Base-by-base conservation (phyloP, 768 basidiomycete species). In the Cantharellus anzutake region DNA sequence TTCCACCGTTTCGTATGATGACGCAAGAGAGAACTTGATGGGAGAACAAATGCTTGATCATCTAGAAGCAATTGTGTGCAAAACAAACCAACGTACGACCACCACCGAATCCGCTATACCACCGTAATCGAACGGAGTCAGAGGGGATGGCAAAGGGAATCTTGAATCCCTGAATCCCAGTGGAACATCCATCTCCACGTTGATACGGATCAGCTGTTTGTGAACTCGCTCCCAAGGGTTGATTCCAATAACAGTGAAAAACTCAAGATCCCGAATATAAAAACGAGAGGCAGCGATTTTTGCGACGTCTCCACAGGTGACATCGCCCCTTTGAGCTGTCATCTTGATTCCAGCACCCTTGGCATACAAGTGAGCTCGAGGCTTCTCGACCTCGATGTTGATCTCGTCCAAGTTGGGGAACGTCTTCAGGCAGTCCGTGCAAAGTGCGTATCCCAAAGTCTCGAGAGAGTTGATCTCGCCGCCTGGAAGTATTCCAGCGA, bases 1-100 rank as follows among this genome's bases (percentile, higher is more conserved):
- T 67, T 90, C 86, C 48, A 89, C 70, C 0, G 86, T 89, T 34
- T 77, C 69, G 66, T 74, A 85, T 0, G 73, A 70, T 0, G 83
- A 77, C 0, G 66, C 59, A 16, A 69, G 66, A 3, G 82, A 73
- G 60, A 68, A 74, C 83, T 86, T 11, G 11, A 37, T 14, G 11
- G 11, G 7, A 7, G 52, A 11, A 55, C 52, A 37, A 7, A 11
- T 14, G 35, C 44, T 48, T 48, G 44, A 48, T 11, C 11, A 48
- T 48, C 11, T 29, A 48, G 44, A 11, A 48, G 11, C 44, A 11
- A 29, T 29, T 48, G 29, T 11, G 29, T 48, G 11, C 29, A 11
- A 48, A 29, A 48, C 44, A 48, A 29, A 29, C 20, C 20, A 29
- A 48, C 44, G 11, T 29, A 48, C 44, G 11, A 11, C 29, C 11